Evolutionary conservation across 495 filamentous ascomycete species (phyloP).

Genomic region (Daldinia vernicosa): DNA sequence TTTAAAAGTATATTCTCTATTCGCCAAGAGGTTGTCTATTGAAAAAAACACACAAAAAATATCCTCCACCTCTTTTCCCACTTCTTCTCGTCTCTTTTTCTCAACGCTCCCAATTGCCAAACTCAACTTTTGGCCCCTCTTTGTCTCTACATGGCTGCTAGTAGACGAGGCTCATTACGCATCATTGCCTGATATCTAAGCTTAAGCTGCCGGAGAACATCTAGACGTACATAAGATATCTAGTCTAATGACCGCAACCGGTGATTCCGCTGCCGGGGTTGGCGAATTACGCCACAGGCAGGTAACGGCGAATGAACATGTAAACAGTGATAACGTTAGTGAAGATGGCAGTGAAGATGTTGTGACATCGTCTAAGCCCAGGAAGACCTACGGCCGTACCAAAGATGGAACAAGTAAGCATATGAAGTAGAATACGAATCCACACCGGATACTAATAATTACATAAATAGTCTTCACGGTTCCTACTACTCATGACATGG

Average conservation of each 20-base stretch:
- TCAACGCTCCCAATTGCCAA: constrained; percentile 4
- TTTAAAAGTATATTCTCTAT: constrained; percentile 1
- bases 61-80: constrained; percentile 17
- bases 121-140: constrained; percentile 4
- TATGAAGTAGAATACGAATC: background rate
- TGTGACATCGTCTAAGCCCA: constrained; percentile 56
- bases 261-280: constrained; percentile 17
- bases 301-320: constrained; percentile 10
- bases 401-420: constrained; percentile 82
- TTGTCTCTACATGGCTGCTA: constrained; percentile 31
- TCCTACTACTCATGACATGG: constrained; percentile 98
- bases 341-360: constrained; percentile 34
- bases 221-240: constrained; percentile 2
- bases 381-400: constrained; percentile 90
- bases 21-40: background rate
- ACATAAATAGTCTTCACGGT: constrained; percentile 85
- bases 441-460: constrained; percentile 10
- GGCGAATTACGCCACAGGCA: constrained; percentile 41
- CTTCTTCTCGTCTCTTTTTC: background rate
- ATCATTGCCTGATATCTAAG: constrained; percentile 13
- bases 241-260: constrained; percentile 29
- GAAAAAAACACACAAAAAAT: background rate
- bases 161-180: constrained; percentile 37
- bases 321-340: constrained; percentile 13
- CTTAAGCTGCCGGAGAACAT: constrained; percentile 9